Percentiles rank a stretch among this genome's conserved stretches.
These are phyloP conservation scores for Phytophthora nicotianae DNA, from an alignment of 352 stramenopile species.

Conservation along the genomic window DNA sequence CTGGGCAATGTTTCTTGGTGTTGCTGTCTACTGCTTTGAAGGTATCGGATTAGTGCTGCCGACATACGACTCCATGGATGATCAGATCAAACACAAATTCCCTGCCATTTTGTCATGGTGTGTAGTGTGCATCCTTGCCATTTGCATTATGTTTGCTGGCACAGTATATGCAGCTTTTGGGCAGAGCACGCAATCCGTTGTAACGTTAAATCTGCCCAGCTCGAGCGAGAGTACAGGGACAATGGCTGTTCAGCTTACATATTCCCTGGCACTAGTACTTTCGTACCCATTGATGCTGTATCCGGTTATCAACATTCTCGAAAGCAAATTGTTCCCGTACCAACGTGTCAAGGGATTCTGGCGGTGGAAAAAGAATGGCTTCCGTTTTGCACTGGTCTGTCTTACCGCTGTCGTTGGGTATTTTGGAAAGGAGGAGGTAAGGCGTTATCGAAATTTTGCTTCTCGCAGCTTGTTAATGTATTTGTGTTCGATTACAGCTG, in stretches of 20 bases:
- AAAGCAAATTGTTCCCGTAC: conserved; percentile 52
- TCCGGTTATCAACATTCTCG: conserved; percentile 66
- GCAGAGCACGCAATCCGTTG: conserved; percentile 50
- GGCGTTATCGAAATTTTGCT: neutral
- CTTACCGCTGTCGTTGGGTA: conserved; percentile 63
- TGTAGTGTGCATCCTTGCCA: conserved; percentile 43
- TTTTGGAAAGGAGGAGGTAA: conserved; percentile 56
- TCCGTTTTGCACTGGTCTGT: conserved; percentile 64
- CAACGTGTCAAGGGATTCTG: conserved; percentile 55
- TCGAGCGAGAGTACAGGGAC: conserved; percentile 50
- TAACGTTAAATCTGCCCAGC: conserved; percentile 59
- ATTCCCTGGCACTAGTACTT: conserved; percentile 61
- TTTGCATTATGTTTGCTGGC: conserved; percentile 53
- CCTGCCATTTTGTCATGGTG: conserved; percentile 47
- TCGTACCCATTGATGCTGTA: conserved; percentile 77
- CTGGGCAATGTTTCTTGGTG: conserved; percentile 65
- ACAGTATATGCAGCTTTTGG: conserved; percentile 55
- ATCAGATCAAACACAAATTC: conserved; percentile 59
- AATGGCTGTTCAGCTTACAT: conserved; percentile 63
- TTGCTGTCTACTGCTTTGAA: conserved; percentile 69
- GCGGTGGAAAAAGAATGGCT: conserved; percentile 65
- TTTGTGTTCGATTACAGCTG: conserved; percentile 25
- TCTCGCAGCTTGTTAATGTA: neutral
- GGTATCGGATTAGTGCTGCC: conserved; percentile 62
- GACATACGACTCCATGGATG: conserved; percentile 64